A percentile compares a stretch with the other conserved stretches of the same genome.
These are phyloP conservation scores for Canavalia ensiformis DNA, from an alignment of 306 rosid genomes.

Conservation along the genomic window DNA sequence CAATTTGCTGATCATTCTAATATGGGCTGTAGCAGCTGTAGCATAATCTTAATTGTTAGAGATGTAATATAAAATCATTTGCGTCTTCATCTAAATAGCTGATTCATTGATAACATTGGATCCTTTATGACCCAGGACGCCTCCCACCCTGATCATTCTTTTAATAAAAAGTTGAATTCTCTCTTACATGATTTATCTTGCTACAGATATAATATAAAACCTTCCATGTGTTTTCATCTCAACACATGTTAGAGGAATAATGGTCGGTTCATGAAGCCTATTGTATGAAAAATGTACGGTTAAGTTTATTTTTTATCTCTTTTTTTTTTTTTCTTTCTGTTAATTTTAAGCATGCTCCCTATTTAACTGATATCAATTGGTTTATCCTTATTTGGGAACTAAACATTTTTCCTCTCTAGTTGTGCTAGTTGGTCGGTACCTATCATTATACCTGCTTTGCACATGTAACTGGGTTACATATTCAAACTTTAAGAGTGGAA, in stretches of 20 bases:
- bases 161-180: too few species aligned
- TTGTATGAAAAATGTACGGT: background rate
- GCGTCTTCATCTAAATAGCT: background rate
- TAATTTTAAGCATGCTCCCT: background rate
- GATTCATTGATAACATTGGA: too few species aligned
- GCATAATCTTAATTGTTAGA: background rate
- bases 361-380: background rate
- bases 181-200: too few species aligned
- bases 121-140: background rate
- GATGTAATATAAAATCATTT: background rate
- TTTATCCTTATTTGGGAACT: background rate
- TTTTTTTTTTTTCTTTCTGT: background rate
- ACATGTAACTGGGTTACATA: slow-evolving; percentile 4
- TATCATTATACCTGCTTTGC: background rate
- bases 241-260: too few species aligned
- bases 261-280: background rate
- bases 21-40: background rate
- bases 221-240: too few species aligned
- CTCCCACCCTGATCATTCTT: too few species aligned
- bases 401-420: too few species aligned
- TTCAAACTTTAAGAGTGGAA: background rate
- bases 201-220: too few species aligned
- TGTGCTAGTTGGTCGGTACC: too few species aligned
- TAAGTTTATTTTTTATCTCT: background rate
- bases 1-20: background rate